These are phyloP conservation scores for Hypocrella siamensis DNA, from an alignment of 2,329 filamentous ascomycete genomes.

Conservation along the genomic window DNA sequence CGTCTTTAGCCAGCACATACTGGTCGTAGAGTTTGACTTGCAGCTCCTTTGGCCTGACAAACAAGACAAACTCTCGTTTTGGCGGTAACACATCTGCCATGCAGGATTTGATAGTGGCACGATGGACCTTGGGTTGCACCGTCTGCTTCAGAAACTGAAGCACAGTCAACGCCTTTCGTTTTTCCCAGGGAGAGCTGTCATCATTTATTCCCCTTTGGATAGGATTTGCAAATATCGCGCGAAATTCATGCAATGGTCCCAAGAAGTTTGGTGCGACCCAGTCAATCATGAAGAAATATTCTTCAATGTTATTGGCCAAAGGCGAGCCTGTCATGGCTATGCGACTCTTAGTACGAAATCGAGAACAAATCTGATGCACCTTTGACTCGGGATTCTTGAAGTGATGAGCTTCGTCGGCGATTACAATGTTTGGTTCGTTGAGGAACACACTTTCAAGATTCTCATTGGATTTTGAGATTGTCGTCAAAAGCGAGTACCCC, in stretches of 20 bases:
- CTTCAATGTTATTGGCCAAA: conserved; percentile 65
- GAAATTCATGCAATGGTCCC: conserved; percentile 53
- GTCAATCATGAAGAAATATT: conserved; percentile 77
- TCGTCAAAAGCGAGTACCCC: conserved; percentile 55
- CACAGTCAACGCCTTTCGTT: conserved; percentile 45
- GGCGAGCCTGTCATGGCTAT: conserved; percentile 82
- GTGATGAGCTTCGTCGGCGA: conserved; percentile 74
- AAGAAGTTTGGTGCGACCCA: conserved; percentile 75
- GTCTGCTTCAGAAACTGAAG: conserved; percentile 55
- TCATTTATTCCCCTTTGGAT: conserved; percentile 56
- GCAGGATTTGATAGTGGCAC: conserved; percentile 49
- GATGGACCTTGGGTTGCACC: conserved; percentile 63
- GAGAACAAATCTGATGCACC: conserved; percentile 34
- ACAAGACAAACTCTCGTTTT: conserved; percentile 74
- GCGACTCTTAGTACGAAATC: conserved; percentile 51
- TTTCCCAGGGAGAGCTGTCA: conserved; percentile 43
- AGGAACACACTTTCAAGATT: conserved; percentile 31
- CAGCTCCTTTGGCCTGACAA: conserved; percentile 48
- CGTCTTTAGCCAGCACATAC: conserved; percentile 19
- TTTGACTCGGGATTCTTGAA: conserved; percentile 51
- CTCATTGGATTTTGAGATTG: conserved; percentile 16
- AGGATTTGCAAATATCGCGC: conserved; percentile 50
- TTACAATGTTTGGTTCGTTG: conserved; percentile 50
- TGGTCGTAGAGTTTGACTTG: conserved; percentile 48
- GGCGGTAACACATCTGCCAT: conserved; percentile 51